Percentiles rank a stretch among this genome's conserved stretches.
phyloP scores from a whole-genome alignment of 257 asterid species.

The Nicotiana obtusifolia region DNA sequence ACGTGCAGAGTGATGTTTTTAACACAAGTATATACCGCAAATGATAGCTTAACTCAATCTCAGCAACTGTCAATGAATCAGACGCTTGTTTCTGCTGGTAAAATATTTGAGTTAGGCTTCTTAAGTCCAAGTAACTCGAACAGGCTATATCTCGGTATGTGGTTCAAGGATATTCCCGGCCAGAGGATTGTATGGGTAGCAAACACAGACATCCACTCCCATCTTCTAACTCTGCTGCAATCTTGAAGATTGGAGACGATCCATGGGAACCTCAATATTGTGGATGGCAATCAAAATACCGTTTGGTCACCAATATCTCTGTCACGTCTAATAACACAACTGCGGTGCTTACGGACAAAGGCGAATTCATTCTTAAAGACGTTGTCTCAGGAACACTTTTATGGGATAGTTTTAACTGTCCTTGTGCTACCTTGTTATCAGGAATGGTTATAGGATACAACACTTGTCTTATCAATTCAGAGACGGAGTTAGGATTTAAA shows the following conservation, averaged over 20 bases:
- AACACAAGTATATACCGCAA: constrained; percentile 8
- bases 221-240: constrained; percentile 4
- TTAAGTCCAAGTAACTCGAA: constrained; percentile 28
- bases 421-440: constrained; percentile 2
- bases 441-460: constrained; percentile 8
- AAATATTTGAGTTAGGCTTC: constrained; percentile 58
- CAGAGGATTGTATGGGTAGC: constrained; percentile 16
- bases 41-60: constrained; percentile 35
- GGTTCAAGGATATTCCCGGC: constrained; percentile 39
- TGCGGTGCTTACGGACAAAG: constrained; percentile 11
- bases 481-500: too few relatives aligned
- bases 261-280: constrained; percentile 12
- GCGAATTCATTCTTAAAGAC: constrained; percentile 19
- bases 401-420: constrained; percentile 19
- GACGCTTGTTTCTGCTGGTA: constrained; percentile 36
- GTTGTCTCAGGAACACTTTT: not conserved
- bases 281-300: constrained; percentile 10
- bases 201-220: constrained; percentile 10
- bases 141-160: constrained; percentile 48
- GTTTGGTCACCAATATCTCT: constrained; percentile 16
- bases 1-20: not conserved
- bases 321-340: not conserved
- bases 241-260: constrained; percentile 9
- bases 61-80: constrained; percentile 28
- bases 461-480: not conserved